These are phyloP conservation scores for Besnoitia besnoiti DNA, from an alignment of 169 alveolate species.

Conservation along the genomic window DNA sequence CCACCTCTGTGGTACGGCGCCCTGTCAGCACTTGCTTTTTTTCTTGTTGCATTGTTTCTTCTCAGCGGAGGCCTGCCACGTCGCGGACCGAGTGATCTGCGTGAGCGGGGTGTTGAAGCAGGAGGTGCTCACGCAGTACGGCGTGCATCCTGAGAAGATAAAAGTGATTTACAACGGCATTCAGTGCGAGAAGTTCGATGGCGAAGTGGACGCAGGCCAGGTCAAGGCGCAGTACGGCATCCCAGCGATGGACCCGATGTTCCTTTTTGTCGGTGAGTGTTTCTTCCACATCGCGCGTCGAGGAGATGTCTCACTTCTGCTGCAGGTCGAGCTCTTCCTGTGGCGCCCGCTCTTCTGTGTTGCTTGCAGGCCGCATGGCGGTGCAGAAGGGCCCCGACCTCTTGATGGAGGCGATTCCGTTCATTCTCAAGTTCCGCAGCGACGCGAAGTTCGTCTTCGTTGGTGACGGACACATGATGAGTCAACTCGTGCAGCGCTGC, in stretches of 20 bases:
- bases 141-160: constrained; percentile 72
- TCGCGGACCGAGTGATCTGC: constrained; percentile 81
- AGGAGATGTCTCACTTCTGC: too few species aligned
- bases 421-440: constrained; percentile 71
- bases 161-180: constrained; percentile 76
- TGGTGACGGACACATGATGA: constrained; percentile 83
- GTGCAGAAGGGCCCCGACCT: constrained; percentile 83
- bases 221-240: constrained; percentile 74
- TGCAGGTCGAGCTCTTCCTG: background rate
- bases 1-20: background rate
- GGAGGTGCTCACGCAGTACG: constrained; percentile 75
- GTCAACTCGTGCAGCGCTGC: constrained; percentile 75
- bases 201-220: constrained; percentile 73
- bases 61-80: constrained; percentile 78
- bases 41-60: background rate
- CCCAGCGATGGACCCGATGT: constrained; percentile 82
- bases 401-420: constrained; percentile 76
- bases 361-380: constrained; percentile 75
- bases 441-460: constrained; percentile 82
- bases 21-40: background rate
- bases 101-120: constrained; percentile 81
- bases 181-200: constrained; percentile 77
- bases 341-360: background rate
- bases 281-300: too few species aligned
- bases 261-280: constrained; percentile 79